Evolutionary conservation across 441 rosid species (phyloP).

Genomic region (Hura crepitans): DNA sequence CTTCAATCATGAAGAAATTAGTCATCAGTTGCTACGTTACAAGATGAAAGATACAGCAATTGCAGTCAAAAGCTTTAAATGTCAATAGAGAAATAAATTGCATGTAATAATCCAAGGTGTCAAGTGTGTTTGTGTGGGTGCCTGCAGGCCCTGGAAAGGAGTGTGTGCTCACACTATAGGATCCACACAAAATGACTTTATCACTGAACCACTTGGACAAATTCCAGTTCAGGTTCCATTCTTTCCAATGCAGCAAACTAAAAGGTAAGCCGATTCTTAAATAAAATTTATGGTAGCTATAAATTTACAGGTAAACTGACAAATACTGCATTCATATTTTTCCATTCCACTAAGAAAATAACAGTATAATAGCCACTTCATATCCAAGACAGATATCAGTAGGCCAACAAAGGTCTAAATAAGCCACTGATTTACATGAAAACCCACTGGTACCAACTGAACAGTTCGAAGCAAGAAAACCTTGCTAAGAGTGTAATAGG

Average conservation of each 20-base stretch:
- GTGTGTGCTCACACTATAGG: background rate
- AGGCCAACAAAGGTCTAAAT: background rate
- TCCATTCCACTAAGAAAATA: background rate
- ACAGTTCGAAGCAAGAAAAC: background rate
- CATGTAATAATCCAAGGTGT: background rate
- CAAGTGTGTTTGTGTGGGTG: no score
- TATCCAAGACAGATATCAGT: background rate
- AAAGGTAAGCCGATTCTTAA: background rate
- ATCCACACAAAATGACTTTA: background rate
- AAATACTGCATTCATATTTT: background rate
- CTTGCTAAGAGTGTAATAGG: background rate
- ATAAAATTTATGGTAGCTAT: no score
- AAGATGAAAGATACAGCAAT: conserved; percentile 11
- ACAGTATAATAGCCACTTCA: background rate
- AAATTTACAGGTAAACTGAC: no score
- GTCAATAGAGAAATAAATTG: background rate
- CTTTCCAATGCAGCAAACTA: background rate
- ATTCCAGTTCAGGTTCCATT: background rate
- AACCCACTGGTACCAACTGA: background rate
- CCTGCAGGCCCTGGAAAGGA: no score
- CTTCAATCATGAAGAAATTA: conserved; percentile 42
- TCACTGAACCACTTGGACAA: background rate
- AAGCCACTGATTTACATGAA: background rate
- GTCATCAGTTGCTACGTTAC: conserved; percentile 10
- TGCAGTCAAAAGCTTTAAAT: conserved; percentile 5